These are phyloP conservation scores for Backusella westeae DNA, from an alignment of 192 early-diverging fungal species.

Conservation along the genomic window DNA sequence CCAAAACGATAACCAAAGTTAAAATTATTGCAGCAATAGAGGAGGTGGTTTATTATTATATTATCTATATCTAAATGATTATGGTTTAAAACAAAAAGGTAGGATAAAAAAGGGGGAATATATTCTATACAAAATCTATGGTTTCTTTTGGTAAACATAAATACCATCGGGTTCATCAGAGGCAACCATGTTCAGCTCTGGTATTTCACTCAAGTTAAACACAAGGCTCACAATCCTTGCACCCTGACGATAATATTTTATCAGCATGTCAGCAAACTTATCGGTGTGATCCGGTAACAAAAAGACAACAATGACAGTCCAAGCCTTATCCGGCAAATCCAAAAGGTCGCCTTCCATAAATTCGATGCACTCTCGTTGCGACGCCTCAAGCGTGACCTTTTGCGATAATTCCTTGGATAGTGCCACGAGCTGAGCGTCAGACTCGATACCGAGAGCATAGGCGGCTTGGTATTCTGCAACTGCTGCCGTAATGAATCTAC, in stretches of 20 bases:
- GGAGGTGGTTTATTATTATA: too few relatives aligned
- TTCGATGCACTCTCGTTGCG: slow-evolving; percentile 16
- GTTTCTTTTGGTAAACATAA: slow-evolving; percentile 44
- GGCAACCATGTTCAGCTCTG: slow-evolving; percentile 34
- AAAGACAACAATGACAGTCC: slow-evolving; percentile 49
- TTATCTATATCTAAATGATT: too few relatives aligned
- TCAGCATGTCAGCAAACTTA: slow-evolving; percentile 43
- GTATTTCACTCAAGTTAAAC: slow-evolving; percentile 51
- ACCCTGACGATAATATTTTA: slow-evolving; percentile 42
- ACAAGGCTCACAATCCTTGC: slow-evolving; percentile 50
- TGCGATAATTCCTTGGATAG: slow-evolving; percentile 38
- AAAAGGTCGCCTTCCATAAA: slow-evolving; percentile 45
- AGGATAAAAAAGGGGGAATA: background rate
- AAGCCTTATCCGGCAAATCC: slow-evolving; percentile 36
- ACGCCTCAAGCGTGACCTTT: slow-evolving; percentile 15
- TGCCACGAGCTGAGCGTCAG: slow-evolving; percentile 44
- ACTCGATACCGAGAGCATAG: slow-evolving; percentile 52
- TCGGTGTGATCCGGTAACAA: slow-evolving; percentile 48
- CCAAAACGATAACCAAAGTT: too few relatives aligned
- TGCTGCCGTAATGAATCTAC: slow-evolving; percentile 53
- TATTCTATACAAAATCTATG: background rate
- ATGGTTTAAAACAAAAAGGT: background rate
- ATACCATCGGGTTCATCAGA: slow-evolving; percentile 47
- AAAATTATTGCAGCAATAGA: too few relatives aligned
- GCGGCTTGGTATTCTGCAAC: slow-evolving; percentile 38